These are phyloP conservation scores for Hysterium pulicare DNA, from an alignment of 2,329 filamentous ascomycete genomes.

Conservation along the genomic window DNA sequence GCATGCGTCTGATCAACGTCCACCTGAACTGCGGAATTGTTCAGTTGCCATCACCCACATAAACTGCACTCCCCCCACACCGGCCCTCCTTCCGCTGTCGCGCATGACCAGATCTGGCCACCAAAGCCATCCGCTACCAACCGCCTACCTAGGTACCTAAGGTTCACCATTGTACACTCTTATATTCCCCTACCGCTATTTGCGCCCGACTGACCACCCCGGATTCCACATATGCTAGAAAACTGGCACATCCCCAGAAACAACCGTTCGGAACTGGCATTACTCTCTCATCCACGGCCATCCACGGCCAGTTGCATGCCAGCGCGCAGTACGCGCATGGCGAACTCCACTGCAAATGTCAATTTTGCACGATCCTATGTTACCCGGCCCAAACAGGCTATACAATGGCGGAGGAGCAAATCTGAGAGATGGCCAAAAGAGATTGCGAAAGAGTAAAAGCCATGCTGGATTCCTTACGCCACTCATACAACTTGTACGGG, in stretches of 20 bases:
- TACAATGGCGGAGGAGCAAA: conserved; percentile 15
- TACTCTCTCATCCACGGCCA: neutral
- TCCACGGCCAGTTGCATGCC: conserved; percentile 1
- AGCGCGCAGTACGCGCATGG: conserved; percentile 25
- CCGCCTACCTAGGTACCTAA: too few species aligned
- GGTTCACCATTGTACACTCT: neutral
- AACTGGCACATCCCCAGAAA: too few species aligned
- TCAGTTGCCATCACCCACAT: neutral
- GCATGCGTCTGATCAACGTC: conserved; percentile 1
- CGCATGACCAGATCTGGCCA: neutral
- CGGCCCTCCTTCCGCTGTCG: neutral
- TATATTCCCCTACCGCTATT: neutral
- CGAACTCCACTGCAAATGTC: conserved; percentile 31
- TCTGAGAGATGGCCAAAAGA: conserved; percentile 9
- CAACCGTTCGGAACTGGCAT: too few species aligned
- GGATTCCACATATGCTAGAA: too few species aligned
- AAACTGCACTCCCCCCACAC: neutral
- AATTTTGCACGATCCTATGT: conserved; percentile 33
- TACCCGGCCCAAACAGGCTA: conserved; percentile 30
- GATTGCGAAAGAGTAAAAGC: conserved; percentile 24
- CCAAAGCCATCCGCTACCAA: too few species aligned
- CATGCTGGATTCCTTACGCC: conserved; percentile 32
- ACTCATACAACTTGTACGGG: conserved; percentile 32
- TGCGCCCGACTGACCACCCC: neutral
- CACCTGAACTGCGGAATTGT: neutral